Base-by-base conservation (phyloP, 2,329 filamentous ascomycete species). In the Alternaria angustiovoidea region DNA sequence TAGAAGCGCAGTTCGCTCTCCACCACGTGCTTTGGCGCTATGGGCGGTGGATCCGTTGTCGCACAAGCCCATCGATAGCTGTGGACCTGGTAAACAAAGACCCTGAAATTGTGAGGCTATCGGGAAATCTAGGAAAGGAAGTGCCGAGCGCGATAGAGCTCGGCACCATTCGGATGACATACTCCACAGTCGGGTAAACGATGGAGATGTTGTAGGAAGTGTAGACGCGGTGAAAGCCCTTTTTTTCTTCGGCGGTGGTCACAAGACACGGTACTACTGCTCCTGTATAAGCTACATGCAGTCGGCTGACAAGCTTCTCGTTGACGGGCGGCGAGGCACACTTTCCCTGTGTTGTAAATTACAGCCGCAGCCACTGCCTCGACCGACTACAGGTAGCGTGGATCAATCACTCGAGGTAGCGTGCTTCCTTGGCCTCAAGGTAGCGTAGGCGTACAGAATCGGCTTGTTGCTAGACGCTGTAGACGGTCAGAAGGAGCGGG, bases 61-160 rank as follows among this genome's bases (percentile, higher is more conserved):
- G 57, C 39, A 42, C 38, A 51, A 48, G 47, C 59, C 59, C 59
- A 41, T 38, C 5, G 46, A 49, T 36, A 51, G 51, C 41, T 59
- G 68, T 71, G 69, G 67, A 51, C 51, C 62, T 56, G 57, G 46
- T 44, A 43, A 54, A 62, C 46, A 63, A 36, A 62, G 67, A 71
- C 67, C 65, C 69, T 68, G 66, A 67, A 56, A 57, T 59, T 62
- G 57, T 67, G 61, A 57, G 53, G 62, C 36, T 46, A 38, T 67
- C 68, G 69, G 69, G 63, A 65, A 57, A 68, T 65, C 54, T 71
- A 72, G 70, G 70, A 62, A 68, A 51, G 54, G 28, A 54, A 62
- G 38, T 57, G 59, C 63, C 54, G 61, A 63, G 7, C 24, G 36
- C 20, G 30, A 38, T 34, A 44, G 48, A n/a, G 41, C 53, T 55